Base-by-base conservation (phyloP, 2,329 filamentous ascomycete species). In the Pseudocercospora musae region DNA sequence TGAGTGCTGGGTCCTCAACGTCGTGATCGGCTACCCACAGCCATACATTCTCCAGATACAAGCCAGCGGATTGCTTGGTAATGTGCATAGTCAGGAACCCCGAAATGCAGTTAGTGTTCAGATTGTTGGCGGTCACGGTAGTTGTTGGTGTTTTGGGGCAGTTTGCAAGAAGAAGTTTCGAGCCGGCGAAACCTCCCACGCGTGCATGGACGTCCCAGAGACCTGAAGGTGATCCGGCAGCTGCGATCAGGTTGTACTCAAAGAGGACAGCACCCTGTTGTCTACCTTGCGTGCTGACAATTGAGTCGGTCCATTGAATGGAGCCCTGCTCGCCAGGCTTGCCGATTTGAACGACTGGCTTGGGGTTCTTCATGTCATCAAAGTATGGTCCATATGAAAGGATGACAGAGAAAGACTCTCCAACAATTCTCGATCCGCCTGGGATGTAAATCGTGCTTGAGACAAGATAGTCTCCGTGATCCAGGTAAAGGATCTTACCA, bases 1-100 rank as follows among this genome's bases (percentile, higher is more conserved):
- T 86, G 74, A 90, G 85, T 71, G 88, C 86, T 1, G 78, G 68
- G 20, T 87, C 84, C 74, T 97, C 93, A 25, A 97, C 87, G 74
- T 96, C 91, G 79, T 97, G 94, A 75, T 97, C 93, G 0, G 93
- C 87, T 25, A 91, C 88, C 93, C 93, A 97, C 74, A 91, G 87
- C 93, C 94, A 97, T 57, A 84, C 87, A 78, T 96, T 96, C 80
- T 97, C 93, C 48, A 96, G 79, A 78, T 96, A 96, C 29, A 87
- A 83, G 3, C 71, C 72, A 1, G 87, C 86, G 0, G 79, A 82
- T n/a, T 78, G 76, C 57, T 79, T 75, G 10, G 85, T 86, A 52
- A 87, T 67, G 62, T 74, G 72, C 58, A 73, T 62, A n/a, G 66
- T 66, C 57, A 75, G 59, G 66, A 66, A 75, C 1, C 66, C 71